Evolutionary conservation across 2,329 filamentous ascomycete species (phyloP).

Genomic region (Chlorencoelia australis): DNA sequence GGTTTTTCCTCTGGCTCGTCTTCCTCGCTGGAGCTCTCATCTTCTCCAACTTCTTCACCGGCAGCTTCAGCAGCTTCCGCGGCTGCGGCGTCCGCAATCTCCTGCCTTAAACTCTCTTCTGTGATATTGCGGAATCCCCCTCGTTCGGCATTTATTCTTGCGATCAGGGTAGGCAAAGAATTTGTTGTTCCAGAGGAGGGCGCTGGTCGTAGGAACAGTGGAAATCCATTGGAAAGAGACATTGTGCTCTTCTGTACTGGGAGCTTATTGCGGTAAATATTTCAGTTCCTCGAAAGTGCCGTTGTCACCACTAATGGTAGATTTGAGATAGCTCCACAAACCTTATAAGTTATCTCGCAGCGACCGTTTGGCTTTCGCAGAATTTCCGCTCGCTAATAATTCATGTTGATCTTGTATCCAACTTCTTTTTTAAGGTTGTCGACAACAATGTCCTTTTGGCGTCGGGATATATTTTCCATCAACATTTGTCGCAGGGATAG

Average conservation of each 20-base stretch:
- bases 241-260: too few relatives aligned
- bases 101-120: constrained; percentile 59
- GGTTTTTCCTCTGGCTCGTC: constrained; percentile 37
- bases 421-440: too few relatives aligned
- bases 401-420: too few relatives aligned
- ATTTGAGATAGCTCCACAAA: too few relatives aligned
- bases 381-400: too few relatives aligned
- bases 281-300: too few relatives aligned
- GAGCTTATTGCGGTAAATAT: too few relatives aligned
- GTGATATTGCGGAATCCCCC: constrained; percentile 75
- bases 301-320: too few relatives aligned
- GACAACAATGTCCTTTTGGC: too few relatives aligned
- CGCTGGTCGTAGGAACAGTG: constrained; percentile 54
- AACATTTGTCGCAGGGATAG: too few relatives aligned
- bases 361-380: too few relatives aligned
- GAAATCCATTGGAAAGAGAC: constrained; percentile 32
- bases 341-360: not conserved
- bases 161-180: constrained; percentile 63
- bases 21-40: constrained; percentile 37
- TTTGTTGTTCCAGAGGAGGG: constrained; percentile 43
- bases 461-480: too few relatives aligned
- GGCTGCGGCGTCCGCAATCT: constrained; percentile 43
- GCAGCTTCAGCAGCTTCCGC: constrained; percentile 2
- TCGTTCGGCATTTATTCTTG: constrained; percentile 67
- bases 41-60: constrained; percentile 16